Conservation (phyloP, 2,329 filamentous ascomycete species). For the Colletotrichum cuscutae region DNA sequence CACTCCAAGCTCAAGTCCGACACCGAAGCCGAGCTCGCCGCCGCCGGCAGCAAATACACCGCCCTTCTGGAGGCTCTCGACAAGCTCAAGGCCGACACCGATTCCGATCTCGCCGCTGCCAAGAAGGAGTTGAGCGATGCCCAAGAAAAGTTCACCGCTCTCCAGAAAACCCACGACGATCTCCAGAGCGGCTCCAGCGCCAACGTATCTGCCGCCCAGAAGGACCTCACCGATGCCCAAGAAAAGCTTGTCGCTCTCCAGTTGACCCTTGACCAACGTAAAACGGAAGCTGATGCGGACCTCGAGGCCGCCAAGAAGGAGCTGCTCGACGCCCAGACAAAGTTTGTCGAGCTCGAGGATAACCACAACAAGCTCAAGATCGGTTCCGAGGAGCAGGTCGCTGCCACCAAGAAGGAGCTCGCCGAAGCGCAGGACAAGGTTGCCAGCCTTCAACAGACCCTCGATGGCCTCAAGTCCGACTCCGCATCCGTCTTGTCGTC, state of each 20-base stretch:
- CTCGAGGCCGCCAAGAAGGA: constrained; percentile 42
- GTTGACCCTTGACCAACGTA: constrained; percentile 41
- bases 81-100: constrained; percentile 38
- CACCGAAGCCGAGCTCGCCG: constrained; percentile 39
- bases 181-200: constrained; percentile 44
- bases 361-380: constrained; percentile 42
- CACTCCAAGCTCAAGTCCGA: constrained; percentile 42
- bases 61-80: constrained; percentile 39
- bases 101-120: constrained; percentile 43
- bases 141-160: constrained; percentile 44
- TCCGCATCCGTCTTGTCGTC: constrained; percentile 41
- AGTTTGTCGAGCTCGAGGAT: constrained; percentile 43
- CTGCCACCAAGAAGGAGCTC: constrained; percentile 43
- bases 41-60: constrained; percentile 34
- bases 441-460: constrained; percentile 27
- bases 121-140: constrained; percentile 46
- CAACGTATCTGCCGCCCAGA: constrained; percentile 42
- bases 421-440: constrained; percentile 42
- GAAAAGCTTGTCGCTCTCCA: constrained; percentile 44
- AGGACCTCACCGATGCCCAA: constrained; percentile 42
- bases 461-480: constrained; percentile 41
- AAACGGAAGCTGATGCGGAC: constrained; percentile 46
- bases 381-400: constrained; percentile 45
- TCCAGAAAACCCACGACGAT: constrained; percentile 37
- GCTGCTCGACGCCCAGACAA: constrained; percentile 36